These are phyloP conservation scores for Hygrophorus pudorinus DNA, from an alignment of 768 basidiomycete species.

Conservation along the genomic window DNA sequence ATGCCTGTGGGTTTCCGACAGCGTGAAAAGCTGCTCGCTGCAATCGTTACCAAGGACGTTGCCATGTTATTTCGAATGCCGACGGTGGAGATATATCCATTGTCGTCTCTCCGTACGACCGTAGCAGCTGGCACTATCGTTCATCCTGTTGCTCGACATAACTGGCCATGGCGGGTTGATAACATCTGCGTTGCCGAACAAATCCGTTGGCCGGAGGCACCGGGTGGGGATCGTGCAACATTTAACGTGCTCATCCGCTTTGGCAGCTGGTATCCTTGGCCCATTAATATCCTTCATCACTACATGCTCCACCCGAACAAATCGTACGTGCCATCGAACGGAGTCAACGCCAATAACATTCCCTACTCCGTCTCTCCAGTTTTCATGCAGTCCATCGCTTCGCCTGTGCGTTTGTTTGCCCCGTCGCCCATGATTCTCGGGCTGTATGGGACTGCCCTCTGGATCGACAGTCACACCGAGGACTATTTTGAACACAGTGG, in stretches of 20 bases:
- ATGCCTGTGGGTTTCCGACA: not conserved
- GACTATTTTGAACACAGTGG: constrained; percentile 33
- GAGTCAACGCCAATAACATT: constrained; percentile 24
- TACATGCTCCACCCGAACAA: constrained; percentile 40
- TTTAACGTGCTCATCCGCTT: constrained; percentile 51
- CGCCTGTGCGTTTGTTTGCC: constrained; percentile 49
- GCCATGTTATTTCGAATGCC: constrained; percentile 34
- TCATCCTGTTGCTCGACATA: constrained; percentile 34
- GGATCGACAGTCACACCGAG: constrained; percentile 57
- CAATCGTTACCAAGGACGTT: constrained; percentile 31
- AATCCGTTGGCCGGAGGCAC: constrained; percentile 13
- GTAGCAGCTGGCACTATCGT: constrained; percentile 17
- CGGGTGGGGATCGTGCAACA: constrained; percentile 16
- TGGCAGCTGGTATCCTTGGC: constrained; percentile 54
- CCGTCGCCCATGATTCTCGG: constrained; percentile 46
- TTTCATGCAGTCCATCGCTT: constrained; percentile 30
- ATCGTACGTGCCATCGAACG: constrained; percentile 18
- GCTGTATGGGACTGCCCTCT: constrained; percentile 50
- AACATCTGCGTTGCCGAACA: constrained; percentile 31
- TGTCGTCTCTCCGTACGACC: constrained; percentile 17
- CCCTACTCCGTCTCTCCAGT: constrained; percentile 36
- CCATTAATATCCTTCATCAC: constrained; percentile 59
- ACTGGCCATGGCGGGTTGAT: constrained; percentile 52
- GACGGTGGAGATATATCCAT: constrained; percentile 33
- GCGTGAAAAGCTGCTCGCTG: constrained; percentile 18